Evolutionary conservation across 192 early-diverging fungal genomes (phyloP).

Genomic region (Coemansia sp.): DNA sequence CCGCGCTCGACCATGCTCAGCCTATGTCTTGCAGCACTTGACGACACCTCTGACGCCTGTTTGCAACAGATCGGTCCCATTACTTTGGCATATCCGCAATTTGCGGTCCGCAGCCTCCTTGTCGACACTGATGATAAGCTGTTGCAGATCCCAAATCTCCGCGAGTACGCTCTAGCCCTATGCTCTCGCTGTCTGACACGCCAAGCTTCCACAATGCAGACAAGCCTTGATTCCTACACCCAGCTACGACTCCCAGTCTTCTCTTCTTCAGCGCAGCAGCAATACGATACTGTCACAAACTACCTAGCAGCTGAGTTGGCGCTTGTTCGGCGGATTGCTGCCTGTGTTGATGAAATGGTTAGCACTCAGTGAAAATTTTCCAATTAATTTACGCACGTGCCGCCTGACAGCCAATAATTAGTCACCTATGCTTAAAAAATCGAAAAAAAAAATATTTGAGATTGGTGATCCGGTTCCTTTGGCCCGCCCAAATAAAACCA

Average conservation of each 20-base stretch:
- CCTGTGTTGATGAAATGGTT: background rate
- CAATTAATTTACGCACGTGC: background rate
- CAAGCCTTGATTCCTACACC: background rate
- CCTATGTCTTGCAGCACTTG: slow-evolving; percentile 28
- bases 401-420: background rate
- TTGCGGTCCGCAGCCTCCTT: slow-evolving; percentile 12
- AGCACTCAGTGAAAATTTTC: background rate
- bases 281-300: background rate
- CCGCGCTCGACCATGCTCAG: slow-evolving; percentile 12
- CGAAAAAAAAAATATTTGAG: background rate
- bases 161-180: background rate
- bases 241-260: background rate
- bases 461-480: background rate
- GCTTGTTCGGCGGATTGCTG: slow-evolving; percentile 6
- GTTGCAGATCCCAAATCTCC: slow-evolving; percentile 18
- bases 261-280: background rate
- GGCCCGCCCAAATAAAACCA: background rate
- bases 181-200: slow-evolving; percentile 1
- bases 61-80: slow-evolving; percentile 11
- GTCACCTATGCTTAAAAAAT: background rate
- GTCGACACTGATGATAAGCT: slow-evolving; percentile 30
- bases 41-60: slow-evolving; percentile 24
- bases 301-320: background rate
- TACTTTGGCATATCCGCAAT: slow-evolving; percentile 11
- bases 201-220: slow-evolving; percentile 6